Percentiles rank a stretch among this genome's conserved stretches.
phyloP scores from a whole-genome alignment of 2,329 filamentous ascomycete species.

The Ceratocystis cubensis region DNA sequence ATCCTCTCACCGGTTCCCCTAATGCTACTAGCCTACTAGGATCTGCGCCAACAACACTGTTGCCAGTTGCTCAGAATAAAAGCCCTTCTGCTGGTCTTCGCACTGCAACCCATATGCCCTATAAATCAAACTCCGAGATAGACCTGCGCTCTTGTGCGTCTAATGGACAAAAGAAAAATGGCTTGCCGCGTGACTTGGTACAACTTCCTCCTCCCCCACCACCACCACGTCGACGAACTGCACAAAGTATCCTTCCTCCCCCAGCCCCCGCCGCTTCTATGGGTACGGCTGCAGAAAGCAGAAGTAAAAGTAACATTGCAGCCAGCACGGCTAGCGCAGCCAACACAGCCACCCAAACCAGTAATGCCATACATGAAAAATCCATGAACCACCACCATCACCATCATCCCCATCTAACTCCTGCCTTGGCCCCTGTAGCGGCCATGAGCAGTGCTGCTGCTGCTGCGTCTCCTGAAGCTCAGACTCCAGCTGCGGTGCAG shows the following conservation, averaged over 20 bases:
- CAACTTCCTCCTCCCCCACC: conserved; percentile 26
- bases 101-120: too few relatives aligned
- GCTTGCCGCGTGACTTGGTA: too few relatives aligned
- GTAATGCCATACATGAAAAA: too few relatives aligned
- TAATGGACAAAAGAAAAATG: too few relatives aligned
- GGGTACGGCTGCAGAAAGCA: conserved; percentile 3
- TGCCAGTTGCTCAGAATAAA: too few relatives aligned
- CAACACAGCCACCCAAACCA: background rate
- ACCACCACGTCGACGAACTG: conserved; percentile 27
- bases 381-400: background rate
- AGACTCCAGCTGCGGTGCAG: conserved; percentile 13
- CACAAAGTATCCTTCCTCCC: conserved; percentile 16
- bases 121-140: too few relatives aligned
- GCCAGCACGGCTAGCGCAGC: too few relatives aligned
- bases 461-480: conserved; percentile 40
- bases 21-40: background rate
- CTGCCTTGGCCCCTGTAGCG: conserved; percentile 65
- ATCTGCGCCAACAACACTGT: background rate
- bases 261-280: background rate
- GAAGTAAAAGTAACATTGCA: background rate
- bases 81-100: conserved; percentile 10
- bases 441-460: conserved; percentile 50
- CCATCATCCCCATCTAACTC: conserved; percentile 31
- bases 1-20: conserved; percentile 24
- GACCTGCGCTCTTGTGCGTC: too few relatives aligned